Base-by-base conservation (phyloP, 192 early-diverging fungal genomes). In the Diversispora eburnea region DNA sequence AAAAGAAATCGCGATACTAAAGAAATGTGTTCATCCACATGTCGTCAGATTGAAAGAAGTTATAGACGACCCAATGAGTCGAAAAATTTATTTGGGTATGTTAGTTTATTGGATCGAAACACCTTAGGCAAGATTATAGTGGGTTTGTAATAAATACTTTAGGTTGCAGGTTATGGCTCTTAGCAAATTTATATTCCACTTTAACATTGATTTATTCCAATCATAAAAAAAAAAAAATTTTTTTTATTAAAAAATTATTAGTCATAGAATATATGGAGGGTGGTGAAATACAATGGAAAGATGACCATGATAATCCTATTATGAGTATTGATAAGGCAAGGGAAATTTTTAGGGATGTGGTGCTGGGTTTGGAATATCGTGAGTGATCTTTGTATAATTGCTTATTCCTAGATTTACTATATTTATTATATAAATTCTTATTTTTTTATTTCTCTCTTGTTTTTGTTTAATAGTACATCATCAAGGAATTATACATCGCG, bases 401-500 rank as follows among this genome's bases (percentile, higher is more conserved):
- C 25, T 33, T 33, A 33, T 33, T 33, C 25, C 7, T 81, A 22
- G 41, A 15, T 48, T 68, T 15, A 43, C 7, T 55, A 42, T 0
- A n/a, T 5, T 57, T 55, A 48, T 59, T 13, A 15, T 67, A 7
- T 22, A 13, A 3, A 48, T 43, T 15, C 12, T 17, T 78, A 19
- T 67, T 83, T 43, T 15, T 5, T 17, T 78, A 19, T 67, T 83
- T 51, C 17, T 45, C 12, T 61, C 19, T 55, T n/a, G 25, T 42
- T 42, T 8, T 72, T 41, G 8, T n/a, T 62, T 25, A 39, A 5
- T 73, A 92, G 90, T 98, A 61, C 95, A 98, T 75, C 91, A 91
- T 68, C 94, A 92, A 67, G 95, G 98, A 20, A 95, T 99, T 58
- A 90, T 99, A 43, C 98, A 99, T 75, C 88, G 96, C 46, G 98